Percentiles rank a stretch among this genome's conserved stretches.
Conservation (phyloP, 2,329 filamentous ascomycete genomes). For the Diaporthe ampelina region DNA sequence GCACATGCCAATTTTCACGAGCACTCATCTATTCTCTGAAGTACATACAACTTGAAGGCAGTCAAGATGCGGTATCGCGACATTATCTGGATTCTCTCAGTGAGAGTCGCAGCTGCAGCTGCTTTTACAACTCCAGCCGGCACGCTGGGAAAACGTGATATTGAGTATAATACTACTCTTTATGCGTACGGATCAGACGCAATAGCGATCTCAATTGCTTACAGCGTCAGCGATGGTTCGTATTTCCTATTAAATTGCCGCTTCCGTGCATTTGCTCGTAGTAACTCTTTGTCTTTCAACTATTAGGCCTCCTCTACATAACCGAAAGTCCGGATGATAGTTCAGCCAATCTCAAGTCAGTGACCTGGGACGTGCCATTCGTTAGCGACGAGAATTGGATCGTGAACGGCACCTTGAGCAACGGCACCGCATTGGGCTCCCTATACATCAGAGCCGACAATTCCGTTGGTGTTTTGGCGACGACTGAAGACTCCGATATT, state of each 20-base stretch:
- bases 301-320: conserved; percentile 10
- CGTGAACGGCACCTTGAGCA: conserved; percentile 42
- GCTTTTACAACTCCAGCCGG: background rate
- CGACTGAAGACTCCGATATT: conserved; percentile 28
- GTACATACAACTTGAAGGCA: background rate
- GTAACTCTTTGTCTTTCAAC: background rate
- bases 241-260: background rate
- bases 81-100: background rate
- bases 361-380: conserved; percentile 22
- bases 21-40: background rate
- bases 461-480: background rate
- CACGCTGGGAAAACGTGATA: background rate
- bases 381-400: conserved; percentile 45
- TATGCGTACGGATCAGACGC: background rate
- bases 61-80: background rate
- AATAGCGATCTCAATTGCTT: background rate
- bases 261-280: background rate
- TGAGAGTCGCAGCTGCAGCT: background rate
- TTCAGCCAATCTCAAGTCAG: conserved; percentile 12
- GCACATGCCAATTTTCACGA: background rate
- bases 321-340: conserved; percentile 21
- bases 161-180: conserved; percentile 12
- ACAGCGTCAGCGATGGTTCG: conserved; percentile 1
- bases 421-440: conserved; percentile 33
- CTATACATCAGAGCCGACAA: background rate